These are phyloP conservation scores for Boechera retrofracta DNA, from an alignment of 345 rosid genomes.

Conservation along the genomic window DNA sequence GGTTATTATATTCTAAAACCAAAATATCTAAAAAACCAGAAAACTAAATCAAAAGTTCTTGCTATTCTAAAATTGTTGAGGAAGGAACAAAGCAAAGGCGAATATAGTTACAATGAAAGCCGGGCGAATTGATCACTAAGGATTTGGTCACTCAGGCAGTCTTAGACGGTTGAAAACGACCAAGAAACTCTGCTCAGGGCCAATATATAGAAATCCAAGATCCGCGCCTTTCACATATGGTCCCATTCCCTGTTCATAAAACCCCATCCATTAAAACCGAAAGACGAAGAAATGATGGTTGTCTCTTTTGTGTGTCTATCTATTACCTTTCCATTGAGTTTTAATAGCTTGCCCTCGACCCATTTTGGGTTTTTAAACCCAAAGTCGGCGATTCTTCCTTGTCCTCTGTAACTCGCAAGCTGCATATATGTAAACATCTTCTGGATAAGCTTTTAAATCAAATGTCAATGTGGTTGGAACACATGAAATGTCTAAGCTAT, in stretches of 20 bases:
- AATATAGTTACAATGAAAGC: conserved; percentile 17
- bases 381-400: conserved; percentile 89
- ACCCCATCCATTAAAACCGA: conserved; percentile 8
- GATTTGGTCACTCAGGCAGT: conserved; percentile 66
- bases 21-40: not conserved
- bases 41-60: conserved; percentile 3
- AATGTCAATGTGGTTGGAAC: conserved; percentile 12
- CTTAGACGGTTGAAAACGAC: conserved; percentile 86
- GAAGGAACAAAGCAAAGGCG: conserved; percentile 10
- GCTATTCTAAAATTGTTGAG: not conserved
- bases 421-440: conserved; percentile 41
- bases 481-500: conserved; percentile 6
- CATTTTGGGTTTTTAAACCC: conserved; percentile 81
- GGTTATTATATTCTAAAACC: not conserved
- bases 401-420: conserved; percentile 87
- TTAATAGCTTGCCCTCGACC: conserved; percentile 93
- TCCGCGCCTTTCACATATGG: conserved; percentile 85
- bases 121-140: conserved; percentile 50
- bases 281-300: not conserved
- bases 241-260: conserved; percentile 67
- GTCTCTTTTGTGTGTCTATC: conserved; percentile 15
- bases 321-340: conserved; percentile 83
- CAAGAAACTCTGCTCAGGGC: conserved; percentile 91
- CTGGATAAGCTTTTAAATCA: not conserved
- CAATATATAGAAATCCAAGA: conserved; percentile 83